phyloP scores from a whole-genome alignment of 2,329 filamentous ascomycete genomes.

The Fusarium veterinarium region DNA sequence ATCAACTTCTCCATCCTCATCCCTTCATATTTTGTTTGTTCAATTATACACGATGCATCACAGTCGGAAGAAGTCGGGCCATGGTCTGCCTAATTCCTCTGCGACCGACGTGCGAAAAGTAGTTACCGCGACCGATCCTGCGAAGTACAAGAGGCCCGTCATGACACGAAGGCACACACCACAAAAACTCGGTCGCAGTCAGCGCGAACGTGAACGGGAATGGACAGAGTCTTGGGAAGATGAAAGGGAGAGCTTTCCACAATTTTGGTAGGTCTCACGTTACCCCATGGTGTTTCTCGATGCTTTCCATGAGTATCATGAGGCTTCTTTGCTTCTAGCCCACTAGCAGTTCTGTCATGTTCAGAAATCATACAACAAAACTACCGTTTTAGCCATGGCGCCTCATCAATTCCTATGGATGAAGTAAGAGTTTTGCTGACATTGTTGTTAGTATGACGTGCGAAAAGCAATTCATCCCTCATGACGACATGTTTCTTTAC shows the following conservation, averaged over 20 bases:
- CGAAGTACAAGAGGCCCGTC: conserved; percentile 61
- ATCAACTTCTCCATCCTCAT: conserved; percentile 18
- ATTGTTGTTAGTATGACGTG: conserved; percentile 67
- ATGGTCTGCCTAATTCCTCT: conserved; percentile 63
- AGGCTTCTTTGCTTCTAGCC: conserved; percentile 32
- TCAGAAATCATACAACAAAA: conserved; percentile 24
- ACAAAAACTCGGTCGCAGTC: conserved; percentile 63
- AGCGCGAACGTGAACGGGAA: conserved; percentile 63
- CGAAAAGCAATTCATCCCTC: conserved; percentile 73
- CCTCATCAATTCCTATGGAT: neutral
- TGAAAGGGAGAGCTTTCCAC: conserved; percentile 72
- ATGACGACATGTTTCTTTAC: conserved; percentile 68
- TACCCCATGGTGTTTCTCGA: conserved; percentile 8
- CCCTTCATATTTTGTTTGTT: conserved; percentile 7
- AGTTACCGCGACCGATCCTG: conserved; percentile 57
- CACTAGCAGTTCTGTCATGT: conserved; percentile 32
- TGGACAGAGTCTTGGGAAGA: conserved; percentile 65
- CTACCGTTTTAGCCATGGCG: neutral
- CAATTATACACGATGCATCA: conserved; percentile 61
- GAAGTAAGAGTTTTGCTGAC: conserved; percentile 31
- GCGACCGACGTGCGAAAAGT: conserved; percentile 67
- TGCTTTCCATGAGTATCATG: conserved; percentile 20
- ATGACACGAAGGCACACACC: conserved; percentile 59
- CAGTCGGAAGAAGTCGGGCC: conserved; percentile 67
- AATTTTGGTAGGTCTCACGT: conserved; percentile 68